These are phyloP conservation scores for Hymenoscyphus fructigenus DNA, from an alignment of 2,329 filamentous ascomycete species.

Conservation along the genomic window DNA sequence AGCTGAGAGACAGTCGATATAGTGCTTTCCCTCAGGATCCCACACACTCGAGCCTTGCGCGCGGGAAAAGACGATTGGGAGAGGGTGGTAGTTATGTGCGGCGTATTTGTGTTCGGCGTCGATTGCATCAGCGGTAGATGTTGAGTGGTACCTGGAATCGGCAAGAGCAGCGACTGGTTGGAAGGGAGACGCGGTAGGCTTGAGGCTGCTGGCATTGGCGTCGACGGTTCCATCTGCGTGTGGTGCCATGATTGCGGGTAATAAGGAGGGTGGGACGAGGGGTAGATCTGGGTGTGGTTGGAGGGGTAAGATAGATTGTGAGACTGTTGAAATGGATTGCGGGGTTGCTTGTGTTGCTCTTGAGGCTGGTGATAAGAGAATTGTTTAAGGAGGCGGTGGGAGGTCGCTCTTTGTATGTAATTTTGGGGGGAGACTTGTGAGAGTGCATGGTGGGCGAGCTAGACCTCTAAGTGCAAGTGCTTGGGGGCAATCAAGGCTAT, in stretches of 20 bases:
- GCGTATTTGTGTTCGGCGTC: conserved; percentile 78
- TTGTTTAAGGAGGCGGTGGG: background rate
- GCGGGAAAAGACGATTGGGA: conserved; percentile 88
- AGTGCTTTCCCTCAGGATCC: conserved; percentile 94
- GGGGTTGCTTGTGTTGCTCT: background rate
- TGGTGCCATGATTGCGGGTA: conserved; percentile 52
- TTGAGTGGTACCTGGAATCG: conserved; percentile 61
- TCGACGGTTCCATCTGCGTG: conserved; percentile 49
- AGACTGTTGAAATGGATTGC: background rate
- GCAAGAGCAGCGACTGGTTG: conserved; percentile 30
- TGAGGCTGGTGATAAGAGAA: background rate
- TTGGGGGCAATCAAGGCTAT: conserved; percentile 14
- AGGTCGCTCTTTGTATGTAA: background rate
- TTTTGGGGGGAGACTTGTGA: background rate
- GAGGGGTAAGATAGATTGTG: background rate
- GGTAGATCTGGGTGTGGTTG: background rate
- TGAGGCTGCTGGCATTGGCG: conserved; percentile 36
- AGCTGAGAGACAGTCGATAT: conserved; percentile 96
- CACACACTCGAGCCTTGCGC: conserved; percentile 87
- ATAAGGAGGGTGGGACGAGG: conserved; percentile 1
- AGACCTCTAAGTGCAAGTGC: conserved; percentile 29
- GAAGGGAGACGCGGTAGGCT: conserved; percentile 36
- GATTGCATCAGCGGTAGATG: conserved; percentile 79
- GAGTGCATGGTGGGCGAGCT: conserved; percentile 9
- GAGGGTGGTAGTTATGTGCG: conserved; percentile 97